Conservation (phyloP, 129 eudicot species). For the Helianthus tuberosus region DNA sequence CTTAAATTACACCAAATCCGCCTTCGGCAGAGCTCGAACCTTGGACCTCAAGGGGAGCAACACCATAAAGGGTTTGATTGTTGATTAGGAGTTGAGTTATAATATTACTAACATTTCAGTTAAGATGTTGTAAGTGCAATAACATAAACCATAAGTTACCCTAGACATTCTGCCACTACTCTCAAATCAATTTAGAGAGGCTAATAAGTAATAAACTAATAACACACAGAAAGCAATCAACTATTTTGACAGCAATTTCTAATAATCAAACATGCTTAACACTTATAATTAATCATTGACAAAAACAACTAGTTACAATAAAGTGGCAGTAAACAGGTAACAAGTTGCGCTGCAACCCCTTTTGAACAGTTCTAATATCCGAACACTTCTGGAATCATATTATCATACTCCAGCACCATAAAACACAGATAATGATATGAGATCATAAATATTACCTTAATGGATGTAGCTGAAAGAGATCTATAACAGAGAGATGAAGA, state of each 20-base stretch:
- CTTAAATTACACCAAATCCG: too few species aligned
- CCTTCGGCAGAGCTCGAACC: too few species aligned
- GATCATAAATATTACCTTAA: slow-evolving; percentile 30
- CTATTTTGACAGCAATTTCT: slow-evolving; percentile 6
- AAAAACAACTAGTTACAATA: too few species aligned
- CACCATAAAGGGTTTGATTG: too few species aligned
- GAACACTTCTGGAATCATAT: too few species aligned
- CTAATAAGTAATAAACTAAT: not conserved
- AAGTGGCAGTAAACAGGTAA: too few species aligned
- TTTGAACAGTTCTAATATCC: too few species aligned
- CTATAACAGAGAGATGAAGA: slow-evolving; percentile 23
- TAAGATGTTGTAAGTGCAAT: not conserved
- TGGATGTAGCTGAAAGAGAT: slow-evolving; percentile 14
- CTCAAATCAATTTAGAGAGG: too few species aligned
- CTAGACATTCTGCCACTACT: not conserved
- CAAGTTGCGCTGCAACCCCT: too few species aligned
- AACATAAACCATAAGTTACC: slow-evolving; percentile 8
- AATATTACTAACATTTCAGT: not conserved
- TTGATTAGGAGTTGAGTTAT: not conserved
- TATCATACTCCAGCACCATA: not conserved
- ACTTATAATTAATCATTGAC: too few species aligned
- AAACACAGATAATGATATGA: slow-evolving; percentile 16
- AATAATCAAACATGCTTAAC: not conserved
- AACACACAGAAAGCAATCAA: not conserved
- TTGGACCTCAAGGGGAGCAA: too few species aligned